A percentile compares a stretch with the other conserved stretches of the same genome.
Evolutionary conservation across 2,329 filamentous ascomycete species (phyloP).

Genomic region (Paraconiothyrium brasiliense): DNA sequence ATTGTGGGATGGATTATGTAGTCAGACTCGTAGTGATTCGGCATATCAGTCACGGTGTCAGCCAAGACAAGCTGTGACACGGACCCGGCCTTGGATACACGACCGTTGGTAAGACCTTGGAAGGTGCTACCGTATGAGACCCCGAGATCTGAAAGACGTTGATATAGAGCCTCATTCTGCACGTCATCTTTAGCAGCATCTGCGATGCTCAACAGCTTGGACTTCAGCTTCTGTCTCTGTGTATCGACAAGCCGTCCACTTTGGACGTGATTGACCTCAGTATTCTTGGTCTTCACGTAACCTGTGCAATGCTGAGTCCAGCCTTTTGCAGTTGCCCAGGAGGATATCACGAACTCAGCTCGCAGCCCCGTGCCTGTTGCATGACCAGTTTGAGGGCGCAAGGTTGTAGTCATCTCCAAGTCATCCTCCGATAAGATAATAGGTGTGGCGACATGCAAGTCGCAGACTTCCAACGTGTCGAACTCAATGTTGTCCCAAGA

Average conservation of each 20-base stretch:
- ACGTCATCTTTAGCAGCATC: constrained; percentile 28
- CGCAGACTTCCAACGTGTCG: constrained; percentile 29
- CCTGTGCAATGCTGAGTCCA: constrained; percentile 67
- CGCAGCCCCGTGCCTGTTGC: constrained; percentile 4
- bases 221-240: constrained; percentile 29
- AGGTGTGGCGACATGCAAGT: constrained; percentile 29
- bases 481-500: constrained; percentile 21
- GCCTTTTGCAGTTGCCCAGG: constrained; percentile 60
- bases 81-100: constrained; percentile 47
- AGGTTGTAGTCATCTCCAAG: constrained; percentile 40
- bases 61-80: constrained; percentile 30
- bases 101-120: constrained; percentile 60
- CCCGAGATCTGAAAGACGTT: constrained; percentile 57
- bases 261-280: constrained; percentile 55
- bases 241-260: constrained; percentile 24
- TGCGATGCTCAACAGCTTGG: constrained; percentile 23
- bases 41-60: constrained; percentile 37
- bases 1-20: constrained; percentile 40
- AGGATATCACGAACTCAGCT: constrained; percentile 61
- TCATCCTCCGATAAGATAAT: constrained; percentile 41
- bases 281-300: constrained; percentile 51
- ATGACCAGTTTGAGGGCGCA: constrained; percentile 24
- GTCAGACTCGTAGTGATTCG: constrained; percentile 35
- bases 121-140: constrained; percentile 63
- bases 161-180: constrained; percentile 53